A percentile compares a stretch with the other conserved stretches of the same genome.
These are phyloP conservation scores for Miscanthus lutarioriparius DNA, from an alignment of 176 grass and related monocot genomes.

Conservation along the genomic window DNA sequence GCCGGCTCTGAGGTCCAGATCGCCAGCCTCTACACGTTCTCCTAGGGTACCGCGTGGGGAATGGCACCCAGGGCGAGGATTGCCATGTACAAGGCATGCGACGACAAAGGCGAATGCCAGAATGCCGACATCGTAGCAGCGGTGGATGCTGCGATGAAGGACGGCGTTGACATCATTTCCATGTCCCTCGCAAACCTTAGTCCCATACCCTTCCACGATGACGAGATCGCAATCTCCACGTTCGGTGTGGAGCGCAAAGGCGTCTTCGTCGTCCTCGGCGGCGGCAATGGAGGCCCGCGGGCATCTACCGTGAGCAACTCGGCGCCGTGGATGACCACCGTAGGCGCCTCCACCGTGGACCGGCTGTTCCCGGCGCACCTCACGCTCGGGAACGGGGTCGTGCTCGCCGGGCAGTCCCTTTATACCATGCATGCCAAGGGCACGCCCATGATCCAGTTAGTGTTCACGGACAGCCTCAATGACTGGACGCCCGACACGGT, in stretches of 20 bases:
- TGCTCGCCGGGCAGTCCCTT: background rate
- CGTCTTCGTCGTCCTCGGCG: background rate
- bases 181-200: background rate
- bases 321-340: constrained; percentile 11
- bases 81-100: constrained; percentile 26
- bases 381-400: background rate
- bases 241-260: background rate
- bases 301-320: background rate
- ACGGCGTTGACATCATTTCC: constrained; percentile 7
- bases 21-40: background rate
- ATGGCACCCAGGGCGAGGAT: constrained; percentile 17
- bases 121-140: background rate
- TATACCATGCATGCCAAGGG: background rate
- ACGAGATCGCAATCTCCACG: background rate
- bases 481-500: background rate
- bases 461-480: background rate
- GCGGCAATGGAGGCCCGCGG: background rate
- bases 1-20: background rate
- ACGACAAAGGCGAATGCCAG: fast-evolving
- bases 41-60: background rate
- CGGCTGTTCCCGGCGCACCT: constrained; percentile 5
- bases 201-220: background rate
- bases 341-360: background rate
- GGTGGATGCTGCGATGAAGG: background rate
- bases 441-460: background rate